A percentile compares a stretch with the other conserved stretches of the same genome.
These are phyloP conservation scores for Clarireedia hainanense DNA, from an alignment of 2,329 filamentous ascomycete genomes.

Conservation along the genomic window DNA sequence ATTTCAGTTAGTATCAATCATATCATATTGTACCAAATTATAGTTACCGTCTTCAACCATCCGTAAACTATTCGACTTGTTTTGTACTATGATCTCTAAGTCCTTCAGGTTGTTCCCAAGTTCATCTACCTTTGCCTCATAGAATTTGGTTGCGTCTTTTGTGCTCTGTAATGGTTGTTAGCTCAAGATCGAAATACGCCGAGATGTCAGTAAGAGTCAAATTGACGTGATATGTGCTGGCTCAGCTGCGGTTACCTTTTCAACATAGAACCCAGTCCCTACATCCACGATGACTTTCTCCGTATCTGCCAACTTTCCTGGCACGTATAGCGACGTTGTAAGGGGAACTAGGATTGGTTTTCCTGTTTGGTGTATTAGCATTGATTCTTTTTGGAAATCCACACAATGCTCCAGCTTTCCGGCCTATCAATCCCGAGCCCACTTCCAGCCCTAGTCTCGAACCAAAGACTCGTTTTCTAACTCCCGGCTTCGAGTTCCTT, in stretches of 20 bases:
- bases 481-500: background rate
- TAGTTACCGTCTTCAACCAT: conserved; percentile 76
- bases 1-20: conserved; percentile 15
- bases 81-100: conserved; percentile 59
- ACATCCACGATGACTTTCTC: conserved; percentile 83
- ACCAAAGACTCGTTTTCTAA: background rate
- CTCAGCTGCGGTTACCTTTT: conserved; percentile 55
- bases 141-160: conserved; percentile 57
- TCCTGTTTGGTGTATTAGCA: conserved; percentile 22
- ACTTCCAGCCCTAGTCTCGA: no score
- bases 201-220: no score
- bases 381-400: background rate
- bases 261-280: conserved; percentile 88
- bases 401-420: no score
- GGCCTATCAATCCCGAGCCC: no score
- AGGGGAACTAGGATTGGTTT: conserved; percentile 79
- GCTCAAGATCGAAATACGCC: no score
- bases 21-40: background rate
- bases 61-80: conserved; percentile 77
- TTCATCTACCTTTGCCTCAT: conserved; percentile 59
- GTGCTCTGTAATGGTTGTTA: conserved; percentile 34
- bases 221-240: no score
- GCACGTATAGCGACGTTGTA: conserved; percentile 91
- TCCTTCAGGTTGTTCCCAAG: conserved; percentile 57
- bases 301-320: conserved; percentile 66